Evolutionary conservation across 2,329 filamentous ascomycete genomes (phyloP).

Genomic region (Cercospora berteroae): DNA sequence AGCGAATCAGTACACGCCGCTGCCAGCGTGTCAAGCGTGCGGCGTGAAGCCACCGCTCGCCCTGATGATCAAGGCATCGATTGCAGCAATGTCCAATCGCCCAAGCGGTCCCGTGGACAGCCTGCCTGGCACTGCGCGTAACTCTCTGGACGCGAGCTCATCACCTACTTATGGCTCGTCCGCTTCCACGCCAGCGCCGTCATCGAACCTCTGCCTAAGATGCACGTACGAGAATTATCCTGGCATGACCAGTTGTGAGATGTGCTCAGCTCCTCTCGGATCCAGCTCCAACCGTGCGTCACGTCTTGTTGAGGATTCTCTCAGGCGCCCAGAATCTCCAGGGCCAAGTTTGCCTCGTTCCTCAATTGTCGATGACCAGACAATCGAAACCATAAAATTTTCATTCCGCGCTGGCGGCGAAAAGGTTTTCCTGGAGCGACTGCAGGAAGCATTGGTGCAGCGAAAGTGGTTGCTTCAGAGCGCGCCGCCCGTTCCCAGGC

Average conservation of each 20-base stretch:
- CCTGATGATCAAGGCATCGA: constrained; percentile 81
- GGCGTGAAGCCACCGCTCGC: constrained; percentile 87
- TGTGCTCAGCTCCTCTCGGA: constrained; percentile 76
- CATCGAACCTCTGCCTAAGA: constrained; percentile 61
- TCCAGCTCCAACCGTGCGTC: constrained; percentile 44
- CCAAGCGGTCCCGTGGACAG: constrained; percentile 22
- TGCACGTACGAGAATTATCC: constrained; percentile 95
- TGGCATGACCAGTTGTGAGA: constrained; percentile 80
- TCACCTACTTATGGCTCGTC: not conserved
- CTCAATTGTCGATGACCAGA: constrained; percentile 55
- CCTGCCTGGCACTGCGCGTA: not conserved
- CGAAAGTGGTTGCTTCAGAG: constrained; percentile 92
- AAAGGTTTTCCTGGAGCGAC: constrained; percentile 81
- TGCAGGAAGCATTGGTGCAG: constrained; percentile 85
- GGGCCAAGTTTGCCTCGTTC: constrained; percentile 60
- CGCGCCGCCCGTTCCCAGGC: constrained; percentile 80
- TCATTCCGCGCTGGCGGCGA: constrained; percentile 89
- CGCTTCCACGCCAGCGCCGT: not conserved
- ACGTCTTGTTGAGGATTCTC: constrained; percentile 28
- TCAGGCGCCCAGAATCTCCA: constrained; percentile 67
- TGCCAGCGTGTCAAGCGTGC: constrained; percentile 86
- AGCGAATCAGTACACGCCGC: constrained; percentile 72
- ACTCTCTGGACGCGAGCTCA: constrained; percentile 9
- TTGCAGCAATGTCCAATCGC: constrained; percentile 67
- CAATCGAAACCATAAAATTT: constrained; percentile 76